Evolutionary conservation across 345 rosid species (phyloP), one percentile per base, ranked within the genome.

Genomic region (Populus euphratica): DNA sequence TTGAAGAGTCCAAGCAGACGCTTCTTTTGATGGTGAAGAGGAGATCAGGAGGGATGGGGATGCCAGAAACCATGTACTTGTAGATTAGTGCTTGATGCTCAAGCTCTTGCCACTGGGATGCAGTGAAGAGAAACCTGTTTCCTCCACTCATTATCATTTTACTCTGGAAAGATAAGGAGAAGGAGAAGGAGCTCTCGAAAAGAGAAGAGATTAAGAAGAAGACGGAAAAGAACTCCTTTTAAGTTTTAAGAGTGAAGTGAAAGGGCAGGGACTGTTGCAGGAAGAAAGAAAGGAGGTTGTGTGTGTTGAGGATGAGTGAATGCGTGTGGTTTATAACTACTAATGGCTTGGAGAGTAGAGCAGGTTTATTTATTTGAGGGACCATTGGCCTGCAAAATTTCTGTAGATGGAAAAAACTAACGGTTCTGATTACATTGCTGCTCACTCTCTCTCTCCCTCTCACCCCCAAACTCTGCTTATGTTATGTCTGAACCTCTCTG

Each of bases 61-160:
- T 82, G 59, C 92, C 92, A 8, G 94, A 87, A 9, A 84, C 88
- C 89, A 93, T 88, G 84, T 92, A 92, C 86, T 92, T 93, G 81
- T 84, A 93, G 76, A 92, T 87, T 50, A 93, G 83, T 66, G 95
- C 92, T 89, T 93, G 98, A 74, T 92, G 94, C 70, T 93, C 97
- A 76, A 93, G 97, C 85, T 93, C 98, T 85, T 93, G 95, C 93
- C 92, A 92, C 50, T 93, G 98, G 81, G 90, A 82, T 21, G 92
- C 83, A 50, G 97, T 93, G 90, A 93, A 92, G 49, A 92, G 97
- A 67, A 86, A 86, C 70, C 85, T 90, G 78, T 71, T 85, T 71
- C 88, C 80, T 52, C 78, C 88, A 27, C 68, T 88, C 84, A 77
- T 85, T 56, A 73, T 76, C 3, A 27, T 54, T 29, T 14, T 10